A percentile compares a stretch with the other conserved stretches of the same genome.
Conservation (phyloP, 768 basidiomycete genomes). For the Rhodotorula graminis region DNA sequence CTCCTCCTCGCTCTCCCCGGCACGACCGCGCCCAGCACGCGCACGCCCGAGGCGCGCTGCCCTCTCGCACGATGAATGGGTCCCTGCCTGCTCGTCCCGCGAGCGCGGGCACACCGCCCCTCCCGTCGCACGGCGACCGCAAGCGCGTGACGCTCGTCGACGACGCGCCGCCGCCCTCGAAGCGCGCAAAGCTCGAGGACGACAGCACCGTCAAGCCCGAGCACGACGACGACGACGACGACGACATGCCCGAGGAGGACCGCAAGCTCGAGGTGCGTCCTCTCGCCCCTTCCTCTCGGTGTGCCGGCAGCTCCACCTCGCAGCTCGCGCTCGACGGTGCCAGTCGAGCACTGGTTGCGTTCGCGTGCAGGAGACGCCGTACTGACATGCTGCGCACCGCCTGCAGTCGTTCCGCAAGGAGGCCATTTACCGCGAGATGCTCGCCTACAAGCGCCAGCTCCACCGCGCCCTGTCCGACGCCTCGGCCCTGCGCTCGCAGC, state of each 20-base stretch:
- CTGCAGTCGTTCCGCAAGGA: conserved; percentile 75
- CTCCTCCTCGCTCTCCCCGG: background rate
- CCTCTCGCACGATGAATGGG: background rate
- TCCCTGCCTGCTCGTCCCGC: background rate
- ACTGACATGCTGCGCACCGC: background rate
- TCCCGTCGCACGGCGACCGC: background rate
- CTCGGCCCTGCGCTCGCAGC: conserved; percentile 62
- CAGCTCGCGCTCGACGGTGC: background rate
- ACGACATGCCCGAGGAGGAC: conserved; percentile 17
- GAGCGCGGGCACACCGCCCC: background rate
- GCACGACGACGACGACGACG: conserved; percentile 13
- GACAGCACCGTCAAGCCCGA: background rate
- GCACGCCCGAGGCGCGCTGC: background rate
- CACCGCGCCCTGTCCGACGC: conserved; percentile 62
- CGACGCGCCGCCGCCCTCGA: conserved; percentile 9
- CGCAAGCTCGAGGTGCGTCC: conserved; percentile 22
- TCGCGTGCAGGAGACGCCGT: background rate
- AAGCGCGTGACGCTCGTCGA: conserved; percentile 23
- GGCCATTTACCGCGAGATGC: conserved; percentile 78
- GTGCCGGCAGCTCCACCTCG: background rate
- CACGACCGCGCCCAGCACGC: background rate
- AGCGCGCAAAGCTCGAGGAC: conserved; percentile 2
- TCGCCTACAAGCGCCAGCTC: conserved; percentile 70
- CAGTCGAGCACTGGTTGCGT: background rate
- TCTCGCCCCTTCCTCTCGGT: background rate